phyloP scores from a whole-genome alignment of 305 asterid species.

The Withania somnifera region DNA sequence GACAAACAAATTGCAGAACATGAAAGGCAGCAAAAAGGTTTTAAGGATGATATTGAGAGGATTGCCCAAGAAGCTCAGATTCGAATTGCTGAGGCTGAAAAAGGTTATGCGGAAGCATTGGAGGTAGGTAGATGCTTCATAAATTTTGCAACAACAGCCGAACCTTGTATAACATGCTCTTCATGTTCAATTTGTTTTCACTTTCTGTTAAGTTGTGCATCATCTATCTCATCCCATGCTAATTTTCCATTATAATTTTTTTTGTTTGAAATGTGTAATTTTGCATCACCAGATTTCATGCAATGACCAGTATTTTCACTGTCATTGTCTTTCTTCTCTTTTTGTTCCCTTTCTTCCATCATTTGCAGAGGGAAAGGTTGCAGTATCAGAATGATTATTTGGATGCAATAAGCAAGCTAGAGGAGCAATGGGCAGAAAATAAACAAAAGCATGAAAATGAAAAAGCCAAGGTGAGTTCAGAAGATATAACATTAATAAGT shows the following conservation, averaged over 20 bases:
- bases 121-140: conserved; percentile 40
- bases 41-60: conserved; percentile 59
- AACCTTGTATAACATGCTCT: not conserved
- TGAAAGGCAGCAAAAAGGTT: conserved; percentile 74
- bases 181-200: not conserved
- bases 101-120: conserved; percentile 43
- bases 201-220: not conserved
- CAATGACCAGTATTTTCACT: not conserved
- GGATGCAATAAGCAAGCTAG: conserved; percentile 51
- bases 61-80: conserved; percentile 61
- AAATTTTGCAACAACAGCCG: not conserved
- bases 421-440: conserved; percentile 44
- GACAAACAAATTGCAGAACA: conserved; percentile 73
- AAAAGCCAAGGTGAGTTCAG: not conserved
- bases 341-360: conserved; percentile 1
- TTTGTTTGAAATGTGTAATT: not conserved
- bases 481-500: conserved; percentile 3
- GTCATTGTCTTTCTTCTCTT: not conserved
- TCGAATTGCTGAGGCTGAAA: conserved; percentile 56
- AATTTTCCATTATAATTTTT: not conserved
- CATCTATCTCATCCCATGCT: not conserved
- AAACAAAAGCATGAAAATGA: conserved; percentile 37
- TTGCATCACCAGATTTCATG: not conserved
- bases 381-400: conserved; percentile 42
- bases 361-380: conserved; percentile 48